These are phyloP conservation scores for Cyclotella sp. DNA, from an alignment of 108 stramenopile genomes.

Conservation along the genomic window DNA sequence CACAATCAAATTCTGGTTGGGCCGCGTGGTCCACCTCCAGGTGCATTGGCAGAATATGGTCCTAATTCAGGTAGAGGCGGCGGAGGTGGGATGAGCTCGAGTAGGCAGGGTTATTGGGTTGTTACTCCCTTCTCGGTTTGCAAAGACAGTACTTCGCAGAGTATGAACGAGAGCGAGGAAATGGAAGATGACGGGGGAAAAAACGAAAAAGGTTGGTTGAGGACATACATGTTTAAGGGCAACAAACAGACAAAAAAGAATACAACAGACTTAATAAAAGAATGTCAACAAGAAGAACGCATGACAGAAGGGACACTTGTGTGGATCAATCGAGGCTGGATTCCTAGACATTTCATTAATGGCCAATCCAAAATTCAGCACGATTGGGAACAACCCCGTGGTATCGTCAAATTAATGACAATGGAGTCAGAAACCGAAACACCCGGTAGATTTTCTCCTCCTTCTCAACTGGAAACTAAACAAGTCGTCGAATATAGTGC, in stretches of 20 bases:
- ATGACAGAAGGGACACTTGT: slow-evolving; percentile 38
- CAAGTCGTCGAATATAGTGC: not conserved
- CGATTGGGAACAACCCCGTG: slow-evolving; percentile 64
- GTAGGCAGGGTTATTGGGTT: slow-evolving; percentile 72
- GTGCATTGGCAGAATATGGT: slow-evolving; percentile 56
- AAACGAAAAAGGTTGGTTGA: slow-evolving; percentile 1
- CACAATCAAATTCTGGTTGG: slow-evolving; percentile 75
- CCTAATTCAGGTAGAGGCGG: slow-evolving; percentile 54
- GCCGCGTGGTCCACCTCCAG: slow-evolving; percentile 85
- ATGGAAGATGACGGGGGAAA: not conserved
- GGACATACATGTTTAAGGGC: not conserved
- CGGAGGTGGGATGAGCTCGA: slow-evolving; percentile 70
- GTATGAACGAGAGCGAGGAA: not conserved
- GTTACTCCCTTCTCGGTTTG: slow-evolving; percentile 72
- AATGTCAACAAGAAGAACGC: not conserved
- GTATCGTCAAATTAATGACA: slow-evolving; percentile 42
- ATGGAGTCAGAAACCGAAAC: slow-evolving; percentile 65
- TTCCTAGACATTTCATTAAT: slow-evolving; percentile 67
- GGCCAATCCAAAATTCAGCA: slow-evolving; percentile 1
- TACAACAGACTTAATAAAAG: not conserved
- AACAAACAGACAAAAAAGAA: not conserved
- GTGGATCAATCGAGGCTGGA: slow-evolving; percentile 91
- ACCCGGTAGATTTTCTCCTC: slow-evolving; percentile 41
- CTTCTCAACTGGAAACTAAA: slow-evolving; percentile 36
- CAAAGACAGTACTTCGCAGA: not conserved